These are phyloP conservation scores for Cercospora sojina DNA, from an alignment of 2,329 filamentous ascomycete genomes.

Conservation along the genomic window DNA sequence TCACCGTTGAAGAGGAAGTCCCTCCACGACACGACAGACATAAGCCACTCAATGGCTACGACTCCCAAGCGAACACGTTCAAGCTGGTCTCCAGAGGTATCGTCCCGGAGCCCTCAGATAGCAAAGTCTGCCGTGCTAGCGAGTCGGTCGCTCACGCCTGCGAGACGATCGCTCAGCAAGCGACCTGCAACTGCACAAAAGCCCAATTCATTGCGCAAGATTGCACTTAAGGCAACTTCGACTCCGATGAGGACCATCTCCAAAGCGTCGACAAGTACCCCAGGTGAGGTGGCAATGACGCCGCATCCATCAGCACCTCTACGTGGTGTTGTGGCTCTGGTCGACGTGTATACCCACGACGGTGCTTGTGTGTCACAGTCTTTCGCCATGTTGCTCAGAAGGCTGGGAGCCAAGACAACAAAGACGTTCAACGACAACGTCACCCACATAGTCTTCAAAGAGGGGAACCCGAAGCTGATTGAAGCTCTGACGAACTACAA, in stretches of 20 bases:
- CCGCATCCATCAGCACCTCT: slow-evolving; percentile 39
- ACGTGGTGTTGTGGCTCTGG: slow-evolving; percentile 36
- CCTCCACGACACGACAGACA: neutral
- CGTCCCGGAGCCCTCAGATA: slow-evolving; percentile 17
- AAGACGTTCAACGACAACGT: slow-evolving; percentile 40
- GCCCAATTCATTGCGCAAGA: slow-evolving; percentile 32
- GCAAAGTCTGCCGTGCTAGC: slow-evolving; percentile 29
- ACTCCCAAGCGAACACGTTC: slow-evolving; percentile 4
- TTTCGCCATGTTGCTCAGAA: slow-evolving; percentile 38
- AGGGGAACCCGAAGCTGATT: slow-evolving; percentile 39
- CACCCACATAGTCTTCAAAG: slow-evolving; percentile 42
- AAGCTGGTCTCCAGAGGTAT: slow-evolving; percentile 24
- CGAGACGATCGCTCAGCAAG: slow-evolving; percentile 23
- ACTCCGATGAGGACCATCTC: slow-evolving; percentile 37
- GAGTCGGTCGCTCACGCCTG: slow-evolving; percentile 33
- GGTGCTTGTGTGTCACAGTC: slow-evolving; percentile 38
- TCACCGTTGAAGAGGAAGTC: slow-evolving; percentile 5
- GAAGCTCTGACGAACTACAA: slow-evolving; percentile 38
- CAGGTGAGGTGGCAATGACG: slow-evolving; percentile 36
- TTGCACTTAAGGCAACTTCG: slow-evolving; percentile 28
- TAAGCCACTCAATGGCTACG: neutral
- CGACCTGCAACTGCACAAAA: slow-evolving; percentile 34
- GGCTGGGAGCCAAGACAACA: slow-evolving; percentile 39
- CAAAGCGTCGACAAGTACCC: slow-evolving; percentile 32
- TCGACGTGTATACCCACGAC: slow-evolving; percentile 41